A percentile compares a stretch with the other conserved stretches of the same genome.
These are phyloP conservation scores for Vaccinium darrowii DNA, from an alignment of 148 eudicot genomes.

Conservation along the genomic window DNA sequence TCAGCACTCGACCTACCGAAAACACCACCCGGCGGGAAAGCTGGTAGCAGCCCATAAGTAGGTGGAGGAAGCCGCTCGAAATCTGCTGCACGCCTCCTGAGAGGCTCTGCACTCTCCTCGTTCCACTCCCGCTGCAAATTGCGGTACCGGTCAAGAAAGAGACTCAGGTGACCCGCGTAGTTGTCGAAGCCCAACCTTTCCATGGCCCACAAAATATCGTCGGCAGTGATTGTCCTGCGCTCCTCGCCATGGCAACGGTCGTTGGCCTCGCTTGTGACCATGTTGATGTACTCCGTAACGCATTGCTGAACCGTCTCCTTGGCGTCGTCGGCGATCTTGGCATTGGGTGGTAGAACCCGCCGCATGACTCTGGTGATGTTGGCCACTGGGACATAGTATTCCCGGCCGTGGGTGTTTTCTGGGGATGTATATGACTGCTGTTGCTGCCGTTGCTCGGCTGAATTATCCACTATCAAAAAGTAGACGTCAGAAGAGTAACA, in stretches of 20 bases:
- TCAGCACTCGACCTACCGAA: not conserved
- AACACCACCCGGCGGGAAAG: not conserved
- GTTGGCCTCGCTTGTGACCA: conserved; percentile 86
- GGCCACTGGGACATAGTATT: conserved; percentile 83
- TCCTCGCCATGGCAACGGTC: conserved; percentile 89
- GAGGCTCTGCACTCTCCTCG: not conserved
- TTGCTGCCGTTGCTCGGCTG: not conserved
- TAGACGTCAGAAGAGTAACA: not conserved
- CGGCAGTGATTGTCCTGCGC: conserved; percentile 83
- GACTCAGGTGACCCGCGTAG: conserved; percentile 77
- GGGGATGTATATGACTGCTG: not conserved
- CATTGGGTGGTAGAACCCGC: conserved; percentile 71
- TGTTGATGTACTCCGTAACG: conserved; percentile 87
- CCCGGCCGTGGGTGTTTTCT: conserved; percentile 54
- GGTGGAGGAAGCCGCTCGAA: not conserved
- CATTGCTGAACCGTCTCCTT: conserved; percentile 91
- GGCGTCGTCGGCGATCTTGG: conserved; percentile 87
- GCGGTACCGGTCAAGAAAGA: conserved; percentile 71
- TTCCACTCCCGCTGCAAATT: conserved; percentile 20
- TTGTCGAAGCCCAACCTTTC: conserved; percentile 85
- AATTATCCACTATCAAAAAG: not conserved
- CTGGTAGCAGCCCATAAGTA: not conserved
- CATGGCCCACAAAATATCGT: conserved; percentile 96
- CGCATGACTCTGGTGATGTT: conserved; percentile 90
- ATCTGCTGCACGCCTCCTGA: not conserved